Evolutionary conservation across 768 basidiomycete genomes (phyloP), one percentile per base, ranked within the genome.

Genomic region (Pleurotus citrinopileatus): DNA sequence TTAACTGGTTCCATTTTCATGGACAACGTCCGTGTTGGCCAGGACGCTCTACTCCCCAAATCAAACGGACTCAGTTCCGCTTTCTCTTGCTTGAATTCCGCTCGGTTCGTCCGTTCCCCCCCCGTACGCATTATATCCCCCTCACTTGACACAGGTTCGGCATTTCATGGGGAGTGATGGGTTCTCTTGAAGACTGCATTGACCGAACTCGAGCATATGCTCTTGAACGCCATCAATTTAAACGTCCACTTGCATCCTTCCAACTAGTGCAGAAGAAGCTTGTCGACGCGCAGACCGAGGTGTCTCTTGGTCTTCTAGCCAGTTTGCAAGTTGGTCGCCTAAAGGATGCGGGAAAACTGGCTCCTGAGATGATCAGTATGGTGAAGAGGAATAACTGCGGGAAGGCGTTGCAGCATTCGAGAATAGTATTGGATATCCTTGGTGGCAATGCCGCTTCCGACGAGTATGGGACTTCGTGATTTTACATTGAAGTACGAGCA

Each of bases 191-290:
- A 67, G 92, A 97, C 61, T 97, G 93, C 64, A 78, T 98, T 37
- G 66, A 77, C 28, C 82, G 82, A 36, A 82, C 94, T 0, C 82
- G 90, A 19, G 77, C 78, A 9, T 98, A 98, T 65, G 89, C 93
- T 8, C 80, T 97, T 28, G 91, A 97, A 65, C 81, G 95, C 13
- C 81, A 86, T 43, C 96, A 98, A 69, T 98, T 98, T 74, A 77
- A 83, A 20, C 84, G 88, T 32, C 94, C 94, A 0, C 76, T 98
- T 2, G 95, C 92, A 1, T 89, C 89, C 4, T 98, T 96, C 83
- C 96, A 98, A 69, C 85, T 98, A n/a, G 79, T 98, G 15, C 95
- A 98, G 68, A 96, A 96, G 82, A 98, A 98, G 70, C 79, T 98
- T 13, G 94, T 89, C 2, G 94, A 98, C 59, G 94, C 96, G 10